Base-by-base conservation (phyloP, 495 filamentous ascomycete genomes). In the Aspergillus ostianus region DNA sequence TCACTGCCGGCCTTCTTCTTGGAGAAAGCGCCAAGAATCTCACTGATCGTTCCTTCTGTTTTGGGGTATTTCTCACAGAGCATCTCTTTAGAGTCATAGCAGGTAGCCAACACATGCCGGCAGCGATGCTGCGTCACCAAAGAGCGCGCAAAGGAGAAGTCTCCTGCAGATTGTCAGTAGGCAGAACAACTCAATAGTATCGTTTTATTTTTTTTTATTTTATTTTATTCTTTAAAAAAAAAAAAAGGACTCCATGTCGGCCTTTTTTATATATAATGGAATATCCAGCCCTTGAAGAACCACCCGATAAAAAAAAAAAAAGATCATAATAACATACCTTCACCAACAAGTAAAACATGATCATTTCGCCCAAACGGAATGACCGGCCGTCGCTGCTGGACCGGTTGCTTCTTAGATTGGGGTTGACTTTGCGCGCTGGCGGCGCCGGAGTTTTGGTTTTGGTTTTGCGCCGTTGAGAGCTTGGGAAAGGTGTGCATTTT, bases 101-200 rank as follows among this genome's bases (percentile, higher is more conserved):
- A 81, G 21, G 87, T 89, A 5, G 85, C 85, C 15, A 84, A 82
- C 7, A 95, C 67, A 62, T 84, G 75, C 58, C 73, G 78, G 76
- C 87, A 93, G 52, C 76, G 80, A 74, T 96, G 89, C 69, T 90
- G 82, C 29, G 79, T 76, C 58, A 88, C 80, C 15, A 98, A 78
- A 0, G 89, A 90, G 59, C 81, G 83, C 18, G 92, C 85, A 72
- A 97, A 97, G 56, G 90, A 93, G 69, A 98, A 92, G 69, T 98
- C 93, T 27, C 85, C 82, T 84, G 45, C 46, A 10, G 17, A 6
- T 30, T 56, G 51, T 74, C 62, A 67, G 65, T 54, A 41, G 50
- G 17, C 19, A 20, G 20, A 51, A 32, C 20, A 51, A 29, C 23
- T 49, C 2, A 23, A 17, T 32, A 32, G 8, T 32, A 8, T n/a